These are phyloP conservation scores for Tricholoma saponaceum DNA, from an alignment of 768 basidiomycete genomes.

Conservation along the genomic window DNA sequence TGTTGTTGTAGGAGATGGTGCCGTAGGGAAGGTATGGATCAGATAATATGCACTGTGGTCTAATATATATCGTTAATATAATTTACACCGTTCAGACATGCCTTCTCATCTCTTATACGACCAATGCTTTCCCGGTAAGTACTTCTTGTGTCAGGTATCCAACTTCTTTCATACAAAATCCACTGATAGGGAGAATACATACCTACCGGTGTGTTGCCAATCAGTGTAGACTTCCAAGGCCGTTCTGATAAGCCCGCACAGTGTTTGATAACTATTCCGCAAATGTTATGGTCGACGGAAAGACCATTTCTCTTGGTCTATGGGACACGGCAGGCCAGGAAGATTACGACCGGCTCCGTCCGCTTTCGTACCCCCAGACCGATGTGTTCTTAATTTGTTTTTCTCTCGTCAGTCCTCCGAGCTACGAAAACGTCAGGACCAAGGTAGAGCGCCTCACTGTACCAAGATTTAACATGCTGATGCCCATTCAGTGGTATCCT, in stretches of 20 bases:
- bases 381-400: constrained; percentile 99
- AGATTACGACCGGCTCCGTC: constrained; percentile 97
- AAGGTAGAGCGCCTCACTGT: constrained; percentile 55
- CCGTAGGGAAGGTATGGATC: constrained; percentile 85
- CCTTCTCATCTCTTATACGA: constrained; percentile 98
- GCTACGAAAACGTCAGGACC: constrained; percentile 97
- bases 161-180: constrained; percentile 15
- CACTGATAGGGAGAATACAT: constrained; percentile 85
- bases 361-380: constrained; percentile 97
- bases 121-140: constrained; percentile 92
- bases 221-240: background rate
- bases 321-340: constrained; percentile 99
- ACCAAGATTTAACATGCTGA: constrained; percentile 7
- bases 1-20: constrained; percentile 98
- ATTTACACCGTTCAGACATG: constrained; percentile 65
- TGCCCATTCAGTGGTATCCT: constrained; percentile 74
- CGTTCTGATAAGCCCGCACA: constrained; percentile 22
- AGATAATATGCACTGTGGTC: background rate
- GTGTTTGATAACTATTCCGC: constrained; percentile 99
- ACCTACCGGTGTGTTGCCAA: constrained; percentile 64
- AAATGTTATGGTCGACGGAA: constrained; percentile 98
- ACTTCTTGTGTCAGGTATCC: constrained; percentile 4
- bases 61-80: background rate
- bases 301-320: constrained; percentile 95
- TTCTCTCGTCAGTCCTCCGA: constrained; percentile 95